Conservation (phyloP, 2,329 filamentous ascomycete species). For the Madurella mycetomatis region DNA sequence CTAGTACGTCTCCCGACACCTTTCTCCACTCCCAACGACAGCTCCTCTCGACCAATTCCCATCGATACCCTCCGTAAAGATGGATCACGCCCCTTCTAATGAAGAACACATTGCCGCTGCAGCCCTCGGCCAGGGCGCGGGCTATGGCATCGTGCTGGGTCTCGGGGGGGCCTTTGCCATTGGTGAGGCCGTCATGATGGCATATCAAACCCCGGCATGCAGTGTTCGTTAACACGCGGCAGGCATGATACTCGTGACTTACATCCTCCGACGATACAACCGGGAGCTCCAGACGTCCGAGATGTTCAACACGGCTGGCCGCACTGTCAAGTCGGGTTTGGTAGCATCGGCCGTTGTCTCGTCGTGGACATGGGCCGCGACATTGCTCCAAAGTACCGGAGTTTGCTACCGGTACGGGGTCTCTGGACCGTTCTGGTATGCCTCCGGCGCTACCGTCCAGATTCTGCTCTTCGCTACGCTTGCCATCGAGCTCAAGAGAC, state of each 20-base stretch:
- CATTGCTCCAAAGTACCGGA: constrained; percentile 71
- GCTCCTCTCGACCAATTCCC: neutral
- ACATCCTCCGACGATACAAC: constrained; percentile 38
- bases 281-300: constrained; percentile 80
- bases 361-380: constrained; percentile 91
- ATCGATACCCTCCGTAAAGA: neutral
- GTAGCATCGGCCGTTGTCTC: constrained; percentile 88
- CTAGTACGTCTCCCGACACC: neutral
- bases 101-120: constrained; percentile 29
- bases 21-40: neutral
- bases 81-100: constrained; percentile 17
- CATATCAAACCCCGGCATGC: neutral
- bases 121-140: constrained; percentile 57
- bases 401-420: constrained; percentile 78
- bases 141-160: constrained; percentile 74
- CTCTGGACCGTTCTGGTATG: constrained; percentile 58
- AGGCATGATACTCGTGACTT: constrained; percentile 38
- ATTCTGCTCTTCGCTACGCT: constrained; percentile 87
- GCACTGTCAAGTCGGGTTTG: constrained; percentile 83
- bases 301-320: constrained; percentile 85
- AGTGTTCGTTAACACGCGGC: neutral
- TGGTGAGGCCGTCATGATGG: constrained; percentile 35
- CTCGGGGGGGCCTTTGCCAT: constrained; percentile 70
- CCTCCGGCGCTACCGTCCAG: constrained; percentile 72
- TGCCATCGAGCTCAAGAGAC: constrained; percentile 82